phyloP scores from a whole-genome alignment of 2,329 filamentous ascomycete genomes.

The Claviceps sp. region DNA sequence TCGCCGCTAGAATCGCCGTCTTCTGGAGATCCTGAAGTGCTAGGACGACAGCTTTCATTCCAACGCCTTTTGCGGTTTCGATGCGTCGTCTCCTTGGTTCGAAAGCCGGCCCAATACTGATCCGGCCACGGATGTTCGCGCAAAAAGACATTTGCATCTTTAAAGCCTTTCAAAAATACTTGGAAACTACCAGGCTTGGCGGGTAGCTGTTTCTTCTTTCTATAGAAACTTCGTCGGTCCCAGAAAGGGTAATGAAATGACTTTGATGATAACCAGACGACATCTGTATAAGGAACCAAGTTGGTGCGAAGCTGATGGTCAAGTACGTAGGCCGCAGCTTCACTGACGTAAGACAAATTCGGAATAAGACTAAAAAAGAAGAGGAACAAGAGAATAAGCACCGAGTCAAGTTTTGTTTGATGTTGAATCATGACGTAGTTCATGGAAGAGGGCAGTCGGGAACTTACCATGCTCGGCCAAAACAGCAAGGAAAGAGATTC shows the following conservation, averaged over 20 bases:
- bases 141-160: slow-evolving; percentile 91
- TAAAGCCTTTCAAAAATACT: slow-evolving; percentile 91
- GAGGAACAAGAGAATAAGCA: background rate
- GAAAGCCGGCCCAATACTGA: slow-evolving; percentile 60
- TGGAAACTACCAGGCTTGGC: slow-evolving; percentile 93
- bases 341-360: slow-evolving; percentile 93
- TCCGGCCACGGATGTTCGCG: slow-evolving; percentile 96
- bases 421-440: too few relatives aligned
- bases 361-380: slow-evolving; percentile 57
- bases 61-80: slow-evolving; percentile 58
- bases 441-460: background rate
- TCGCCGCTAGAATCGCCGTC: slow-evolving; percentile 54
- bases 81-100: slow-evolving; percentile 47
- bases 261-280: slow-evolving; percentile 87
- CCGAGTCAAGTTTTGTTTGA: too few relatives aligned
- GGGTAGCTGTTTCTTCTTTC: slow-evolving; percentile 75
- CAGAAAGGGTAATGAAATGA: slow-evolving; percentile 98
- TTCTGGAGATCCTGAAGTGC: slow-evolving; percentile 33
- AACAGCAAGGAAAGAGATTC: slow-evolving; percentile 94
- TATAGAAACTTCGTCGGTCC: slow-evolving; percentile 78
- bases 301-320: slow-evolving; percentile 82
- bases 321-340: slow-evolving; percentile 91
- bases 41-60: slow-evolving; percentile 70
- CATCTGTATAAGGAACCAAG: slow-evolving; percentile 91
- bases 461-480: slow-evolving; percentile 70